Percentiles rank a stretch among this genome's conserved stretches.
These are phyloP conservation scores for Silene conica DNA, from an alignment of 148 eudicot species.

Conservation along the genomic window DNA sequence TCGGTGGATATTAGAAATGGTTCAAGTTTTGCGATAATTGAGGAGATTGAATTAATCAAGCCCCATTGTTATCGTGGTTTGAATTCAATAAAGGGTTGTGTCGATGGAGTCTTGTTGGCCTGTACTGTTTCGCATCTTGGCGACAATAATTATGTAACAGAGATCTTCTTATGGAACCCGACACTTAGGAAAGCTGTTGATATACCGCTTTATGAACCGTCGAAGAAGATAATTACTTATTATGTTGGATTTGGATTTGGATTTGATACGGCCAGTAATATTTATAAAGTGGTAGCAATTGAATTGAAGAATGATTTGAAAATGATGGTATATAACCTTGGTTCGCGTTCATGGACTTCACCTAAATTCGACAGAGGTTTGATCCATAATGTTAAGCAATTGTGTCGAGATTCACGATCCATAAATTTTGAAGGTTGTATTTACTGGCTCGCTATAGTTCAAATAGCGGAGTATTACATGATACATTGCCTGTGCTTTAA, in stretches of 20 bases:
- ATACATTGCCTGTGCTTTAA: neutral
- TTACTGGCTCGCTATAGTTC: neutral
- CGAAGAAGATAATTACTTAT: neutral
- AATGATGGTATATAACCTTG: constrained; percentile 1
- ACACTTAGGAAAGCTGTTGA: neutral
- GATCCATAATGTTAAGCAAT: neutral
- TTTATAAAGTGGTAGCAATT: neutral
- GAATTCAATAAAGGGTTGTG: no score
- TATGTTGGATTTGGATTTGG: neutral
- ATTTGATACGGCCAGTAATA: neutral
- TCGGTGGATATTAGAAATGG: neutral
- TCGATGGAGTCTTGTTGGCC: no score
- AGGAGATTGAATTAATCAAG: neutral
- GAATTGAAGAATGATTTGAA: neutral
- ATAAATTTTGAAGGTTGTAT: neutral
- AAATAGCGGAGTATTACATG: no score
- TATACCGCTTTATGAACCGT: neutral
- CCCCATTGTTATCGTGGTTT: no score
- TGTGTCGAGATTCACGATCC: neutral
- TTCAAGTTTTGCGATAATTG: neutral
- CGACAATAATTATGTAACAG: neutral
- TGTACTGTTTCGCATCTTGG: neutral
- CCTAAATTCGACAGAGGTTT: neutral
- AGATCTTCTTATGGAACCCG: neutral
- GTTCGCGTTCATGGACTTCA: neutral